A percentile compares a stretch with the other conserved stretches of the same genome.
Conservation (phyloP, 2,329 filamentous ascomycete species). For the Monosporascus ibericus region DNA sequence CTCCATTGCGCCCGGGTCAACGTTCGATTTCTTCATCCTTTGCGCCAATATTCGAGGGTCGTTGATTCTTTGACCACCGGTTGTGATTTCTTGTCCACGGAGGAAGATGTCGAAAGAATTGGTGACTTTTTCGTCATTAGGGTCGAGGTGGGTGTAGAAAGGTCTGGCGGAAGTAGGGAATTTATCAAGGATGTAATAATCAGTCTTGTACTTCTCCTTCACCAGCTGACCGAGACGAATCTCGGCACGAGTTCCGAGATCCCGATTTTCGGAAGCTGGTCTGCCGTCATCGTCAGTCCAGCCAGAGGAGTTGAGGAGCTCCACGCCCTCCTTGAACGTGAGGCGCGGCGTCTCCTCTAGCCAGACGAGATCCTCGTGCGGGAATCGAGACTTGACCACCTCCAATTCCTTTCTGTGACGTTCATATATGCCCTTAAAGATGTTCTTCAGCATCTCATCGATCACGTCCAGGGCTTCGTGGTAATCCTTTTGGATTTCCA, state of each 20-base stretch:
- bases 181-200: conserved; percentile 93
- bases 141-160: conserved; percentile 86
- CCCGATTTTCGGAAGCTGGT: conserved; percentile 63
- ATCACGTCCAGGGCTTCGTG: conserved; percentile 78
- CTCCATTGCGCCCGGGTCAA: conserved; percentile 77
- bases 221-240: conserved; percentile 79
- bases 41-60: conserved; percentile 67
- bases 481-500: conserved; percentile 85
- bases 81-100: conserved; percentile 86
- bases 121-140: conserved; percentile 47
- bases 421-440: conserved; percentile 66
- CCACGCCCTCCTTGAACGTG: conserved; percentile 71
- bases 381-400: conserved; percentile 75
- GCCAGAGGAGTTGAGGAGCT: conserved; percentile 72
- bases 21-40: conserved; percentile 69
- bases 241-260: conserved; percentile 79
- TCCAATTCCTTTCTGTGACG: conserved; percentile 66
- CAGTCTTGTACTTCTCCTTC: conserved; percentile 79
- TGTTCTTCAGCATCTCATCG: conserved; percentile 74
- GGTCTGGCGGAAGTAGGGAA: conserved; percentile 80
- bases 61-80: conserved; percentile 89
- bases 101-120: conserved; percentile 96
- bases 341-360: conserved; percentile 79
- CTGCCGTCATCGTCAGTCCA: conserved; percentile 75
- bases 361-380: conserved; percentile 81